phyloP scores from a whole-genome alignment of 148 eudicot species.

The Vaccinium macrocarpon region DNA sequence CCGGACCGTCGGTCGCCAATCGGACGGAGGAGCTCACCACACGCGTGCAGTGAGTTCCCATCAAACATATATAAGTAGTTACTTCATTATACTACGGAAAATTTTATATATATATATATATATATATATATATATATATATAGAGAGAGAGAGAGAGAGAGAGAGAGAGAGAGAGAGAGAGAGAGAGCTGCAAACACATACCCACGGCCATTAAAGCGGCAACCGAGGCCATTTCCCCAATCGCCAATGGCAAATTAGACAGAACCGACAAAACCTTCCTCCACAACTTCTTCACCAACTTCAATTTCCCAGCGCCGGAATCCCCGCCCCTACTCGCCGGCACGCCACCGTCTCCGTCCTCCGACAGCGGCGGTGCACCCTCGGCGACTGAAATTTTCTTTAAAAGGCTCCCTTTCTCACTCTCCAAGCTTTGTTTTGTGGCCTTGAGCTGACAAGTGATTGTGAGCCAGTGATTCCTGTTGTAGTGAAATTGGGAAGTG shows the following conservation, averaged over 20 bases:
- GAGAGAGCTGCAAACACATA: slow-evolving; percentile 22
- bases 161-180: background rate
- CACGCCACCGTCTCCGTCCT: slow-evolving; percentile 24
- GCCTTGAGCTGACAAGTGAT: slow-evolving; percentile 46
- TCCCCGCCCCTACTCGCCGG: background rate
- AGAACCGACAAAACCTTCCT: slow-evolving; percentile 58
- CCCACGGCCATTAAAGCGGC: slow-evolving; percentile 91
- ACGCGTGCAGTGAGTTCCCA: no score
- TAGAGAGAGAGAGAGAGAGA: no score
- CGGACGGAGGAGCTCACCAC: no score
- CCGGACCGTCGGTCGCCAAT: no score
- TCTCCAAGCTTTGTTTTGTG: slow-evolving; percentile 26
- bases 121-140: no score
- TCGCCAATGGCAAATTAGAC: slow-evolving; percentile 89
- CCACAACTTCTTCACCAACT: slow-evolving; percentile 46
- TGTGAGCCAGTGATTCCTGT: slow-evolving; percentile 3
- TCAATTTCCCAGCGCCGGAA: slow-evolving; percentile 22
- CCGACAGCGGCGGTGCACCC: slow-evolving; percentile 57
- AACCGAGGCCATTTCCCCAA: slow-evolving; percentile 77
- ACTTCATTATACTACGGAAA: no score
- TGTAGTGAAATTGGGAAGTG: slow-evolving; percentile 22
- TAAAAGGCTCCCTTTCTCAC: slow-evolving; percentile 28
- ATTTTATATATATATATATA: no score
- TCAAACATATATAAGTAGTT: no score
- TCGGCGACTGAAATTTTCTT: slow-evolving; percentile 49